Evolutionary conservation across 176 grass and related monocot genomes (phyloP), one percentile per base, ranked within the genome.

Genomic region (Oryza meyeriana): DNA sequence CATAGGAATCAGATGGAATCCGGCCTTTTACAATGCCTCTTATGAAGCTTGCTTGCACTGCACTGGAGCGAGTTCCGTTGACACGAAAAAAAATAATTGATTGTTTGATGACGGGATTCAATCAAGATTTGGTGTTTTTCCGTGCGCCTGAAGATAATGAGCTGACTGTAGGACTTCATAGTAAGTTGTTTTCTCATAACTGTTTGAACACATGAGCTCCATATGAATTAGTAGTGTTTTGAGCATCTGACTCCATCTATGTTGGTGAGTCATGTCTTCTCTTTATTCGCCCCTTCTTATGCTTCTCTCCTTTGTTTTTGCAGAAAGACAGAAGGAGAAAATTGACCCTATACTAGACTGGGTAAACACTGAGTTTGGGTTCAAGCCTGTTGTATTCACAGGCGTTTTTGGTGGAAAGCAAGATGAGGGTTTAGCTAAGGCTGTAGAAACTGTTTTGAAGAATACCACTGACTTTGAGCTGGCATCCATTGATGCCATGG

Each of bases 11-110:
- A 86, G 93, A 99, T 92, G 96, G 93, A 33, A 99, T 95, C 57
- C 86, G 96, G 70, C 91, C 96, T 75, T 99, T 99, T 90, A 94
- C 87, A 7, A 99, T 99, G 96, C 96, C 96, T 87, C 86, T 99
- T 26, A 99, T 99, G 96, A 99, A 91, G 85, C 96, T 99, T 87
- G 77, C 91, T 39, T 99, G 91, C 74, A 99, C 96, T 83, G 93
- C 96, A 66, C 71, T 95, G 73, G 93, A 99, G 73, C 90, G 96
- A 85, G 93, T 99, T 87, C 96, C 96, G 16, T 16, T 99, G 68
- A 99, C 90, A 80, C 89, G 96, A 18, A 33, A 22, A 7, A 98
- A 90, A 76, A 81, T 98, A 30, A 90, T 99, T 80, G 78, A 85
- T 57, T 88, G 90, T 90, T 90, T 99, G 68, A 91, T 99, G 89